Conservation (phyloP, 257 asterid genomes). For the Vinca minor region DNA sequence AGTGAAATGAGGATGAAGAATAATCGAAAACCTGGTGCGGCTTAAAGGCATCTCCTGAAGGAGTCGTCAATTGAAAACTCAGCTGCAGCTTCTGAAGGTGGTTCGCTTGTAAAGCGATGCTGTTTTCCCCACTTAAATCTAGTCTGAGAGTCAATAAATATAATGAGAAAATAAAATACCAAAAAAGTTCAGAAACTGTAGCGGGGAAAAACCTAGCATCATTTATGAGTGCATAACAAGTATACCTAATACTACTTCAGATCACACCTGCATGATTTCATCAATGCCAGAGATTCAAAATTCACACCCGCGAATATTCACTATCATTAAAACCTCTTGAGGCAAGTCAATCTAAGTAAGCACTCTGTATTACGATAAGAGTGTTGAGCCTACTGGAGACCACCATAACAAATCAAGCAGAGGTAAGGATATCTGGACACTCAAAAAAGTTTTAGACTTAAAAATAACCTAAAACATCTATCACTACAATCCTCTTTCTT, state of each 20-base stretch:
- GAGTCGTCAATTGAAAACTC: constrained; percentile 63
- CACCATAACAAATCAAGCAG: not conserved
- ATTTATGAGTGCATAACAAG: not conserved
- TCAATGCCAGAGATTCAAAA: not conserved
- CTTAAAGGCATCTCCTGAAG: constrained; percentile 62
- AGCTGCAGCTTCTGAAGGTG: constrained; percentile 85
- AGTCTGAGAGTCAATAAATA: constrained; percentile 40
- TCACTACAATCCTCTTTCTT: not conserved
- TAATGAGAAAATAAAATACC: not conserved
- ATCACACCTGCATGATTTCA: not conserved
- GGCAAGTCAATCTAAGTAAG: not conserved
- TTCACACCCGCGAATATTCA: not conserved
- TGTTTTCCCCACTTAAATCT: constrained; percentile 44
- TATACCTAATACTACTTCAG: not conserved
- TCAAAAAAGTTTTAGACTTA: not conserved
- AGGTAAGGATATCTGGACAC: not conserved
- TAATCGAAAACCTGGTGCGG: constrained; percentile 73
- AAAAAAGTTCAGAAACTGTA: not conserved
- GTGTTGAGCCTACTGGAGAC: not conserved
- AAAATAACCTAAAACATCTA: not conserved
- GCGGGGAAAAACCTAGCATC: not conserved
- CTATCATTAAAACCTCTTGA: not conserved
- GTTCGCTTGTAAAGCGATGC: constrained; percentile 68
- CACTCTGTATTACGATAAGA: not conserved
- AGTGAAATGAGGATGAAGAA: constrained; percentile 8